A percentile compares a stretch with the other conserved stretches of the same genome.
phyloP scores from a whole-genome alignment of 2,329 filamentous ascomycete species.

The Alternaria hordeiaustralica region DNA sequence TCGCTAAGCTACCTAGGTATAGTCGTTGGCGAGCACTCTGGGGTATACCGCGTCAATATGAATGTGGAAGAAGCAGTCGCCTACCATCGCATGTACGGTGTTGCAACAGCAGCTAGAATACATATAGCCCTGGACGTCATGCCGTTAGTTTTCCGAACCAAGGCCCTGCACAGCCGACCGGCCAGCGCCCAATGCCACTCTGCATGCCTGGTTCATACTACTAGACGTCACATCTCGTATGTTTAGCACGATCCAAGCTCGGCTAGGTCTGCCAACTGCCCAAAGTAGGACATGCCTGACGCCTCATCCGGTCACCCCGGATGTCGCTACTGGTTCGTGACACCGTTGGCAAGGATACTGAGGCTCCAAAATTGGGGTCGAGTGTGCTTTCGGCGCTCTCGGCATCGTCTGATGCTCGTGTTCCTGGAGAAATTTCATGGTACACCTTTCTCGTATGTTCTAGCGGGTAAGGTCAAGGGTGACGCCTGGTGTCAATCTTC shows the following conservation, averaged over 20 bases:
- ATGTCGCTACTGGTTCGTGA: not conserved
- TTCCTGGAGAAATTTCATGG: not conserved
- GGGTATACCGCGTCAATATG: not conserved
- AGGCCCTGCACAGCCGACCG: not conserved
- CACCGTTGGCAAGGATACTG: not conserved
- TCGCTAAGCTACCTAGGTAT: not conserved
- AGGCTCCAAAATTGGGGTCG: not conserved
- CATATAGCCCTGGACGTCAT: not conserved
- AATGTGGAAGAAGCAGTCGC: not conserved
- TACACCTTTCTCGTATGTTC: not conserved
- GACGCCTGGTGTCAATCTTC: conserved; percentile 2
- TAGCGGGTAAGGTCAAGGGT: not conserved
- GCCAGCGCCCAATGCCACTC: conserved; percentile 3
- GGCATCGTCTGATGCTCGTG: conserved; percentile 1
- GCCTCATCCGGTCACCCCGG: not conserved
- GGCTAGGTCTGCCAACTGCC: not conserved
- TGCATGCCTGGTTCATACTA: not conserved
- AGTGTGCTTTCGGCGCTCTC: not conserved
- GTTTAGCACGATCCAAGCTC: not conserved
- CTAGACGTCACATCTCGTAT: conserved; percentile 11
- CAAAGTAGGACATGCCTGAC: not conserved
- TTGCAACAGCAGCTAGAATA: not conserved
- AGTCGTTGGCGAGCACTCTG: not conserved
- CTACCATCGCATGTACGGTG: not conserved
- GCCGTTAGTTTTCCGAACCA: not conserved